phyloP scores from a whole-genome alignment of 179 eudicot species.

The Vitellaria paradoxa region DNA sequence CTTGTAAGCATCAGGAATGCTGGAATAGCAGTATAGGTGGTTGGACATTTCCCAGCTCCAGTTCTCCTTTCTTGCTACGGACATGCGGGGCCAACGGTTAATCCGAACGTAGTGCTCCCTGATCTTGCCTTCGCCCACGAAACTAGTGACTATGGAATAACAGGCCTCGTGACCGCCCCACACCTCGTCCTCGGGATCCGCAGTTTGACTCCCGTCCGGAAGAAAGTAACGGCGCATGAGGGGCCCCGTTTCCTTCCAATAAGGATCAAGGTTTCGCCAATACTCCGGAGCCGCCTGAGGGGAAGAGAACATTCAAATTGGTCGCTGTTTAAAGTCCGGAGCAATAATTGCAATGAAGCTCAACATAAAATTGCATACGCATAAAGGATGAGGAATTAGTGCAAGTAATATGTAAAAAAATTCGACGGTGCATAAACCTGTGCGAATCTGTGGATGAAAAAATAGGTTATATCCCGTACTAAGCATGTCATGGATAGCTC shows the following conservation, averaged over 20 bases:
- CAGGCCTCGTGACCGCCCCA: constrained; percentile 92
- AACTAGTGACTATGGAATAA: constrained; percentile 57
- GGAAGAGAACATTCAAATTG: not conserved
- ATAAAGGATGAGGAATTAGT: not conserved
- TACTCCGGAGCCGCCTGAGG: constrained; percentile 75
- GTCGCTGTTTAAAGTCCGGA: not conserved
- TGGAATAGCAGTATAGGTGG: constrained; percentile 50
- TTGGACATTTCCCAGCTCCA: constrained; percentile 94
- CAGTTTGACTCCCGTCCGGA: constrained; percentile 74
- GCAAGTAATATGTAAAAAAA: not conserved
- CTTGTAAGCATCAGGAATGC: constrained; percentile 65
- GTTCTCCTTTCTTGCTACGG: constrained; percentile 57
- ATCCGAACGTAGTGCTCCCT: constrained; percentile 82
- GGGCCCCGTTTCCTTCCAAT: constrained; percentile 56
- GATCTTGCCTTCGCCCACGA: constrained; percentile 41
- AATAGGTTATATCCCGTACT: not conserved
- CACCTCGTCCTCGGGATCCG: constrained; percentile 71
- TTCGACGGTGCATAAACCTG: not conserved
- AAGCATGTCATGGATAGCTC: not conserved
- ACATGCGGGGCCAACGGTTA: constrained; percentile 73
- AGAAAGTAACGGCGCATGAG: constrained; percentile 82
- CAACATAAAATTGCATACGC: not conserved
- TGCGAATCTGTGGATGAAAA: not conserved
- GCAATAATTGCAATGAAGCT: not conserved
- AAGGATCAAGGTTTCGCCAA: constrained; percentile 77